phyloP scores from a whole-genome alignment of 2,329 filamentous ascomycete species.

The Aspergillus neotritici region DNA sequence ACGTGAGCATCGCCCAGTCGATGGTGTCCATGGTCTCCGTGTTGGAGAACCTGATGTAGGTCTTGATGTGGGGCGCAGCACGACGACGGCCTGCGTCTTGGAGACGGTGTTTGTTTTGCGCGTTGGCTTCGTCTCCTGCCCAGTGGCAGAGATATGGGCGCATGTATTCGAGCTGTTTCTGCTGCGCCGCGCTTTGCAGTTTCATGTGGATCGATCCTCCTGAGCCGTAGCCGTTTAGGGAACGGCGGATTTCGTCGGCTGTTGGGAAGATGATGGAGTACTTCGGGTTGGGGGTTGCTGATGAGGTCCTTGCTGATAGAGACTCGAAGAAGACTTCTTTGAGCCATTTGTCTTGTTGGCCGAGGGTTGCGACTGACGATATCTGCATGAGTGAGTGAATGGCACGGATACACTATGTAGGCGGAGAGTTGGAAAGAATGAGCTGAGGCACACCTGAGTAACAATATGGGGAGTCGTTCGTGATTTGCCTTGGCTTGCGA shows the following conservation, averaged over 20 bases:
- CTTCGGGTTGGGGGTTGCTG: conserved; percentile 34
- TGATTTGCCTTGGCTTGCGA: conserved; percentile 17
- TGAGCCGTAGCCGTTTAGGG: conserved; percentile 70
- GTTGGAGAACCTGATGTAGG: conserved; percentile 63
- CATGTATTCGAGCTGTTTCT: conserved; percentile 68
- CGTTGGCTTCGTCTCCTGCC: conserved; percentile 52
- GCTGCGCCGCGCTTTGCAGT: conserved; percentile 62
- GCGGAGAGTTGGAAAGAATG: neutral
- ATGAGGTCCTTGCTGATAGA: conserved; percentile 24
- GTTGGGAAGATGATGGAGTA: conserved; percentile 79
- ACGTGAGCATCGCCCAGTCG: conserved; percentile 82
- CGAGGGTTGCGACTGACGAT: conserved; percentile 77
- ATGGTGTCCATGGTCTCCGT: conserved; percentile 43
- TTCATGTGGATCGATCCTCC: conserved; percentile 80
- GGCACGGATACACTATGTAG: no score
- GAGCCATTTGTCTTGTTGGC: conserved; percentile 66
- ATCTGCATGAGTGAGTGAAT: conserved; percentile 48
- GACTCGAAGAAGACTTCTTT: conserved; percentile 55
- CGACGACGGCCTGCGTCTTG: conserved; percentile 56
- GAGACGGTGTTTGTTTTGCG: neutral
- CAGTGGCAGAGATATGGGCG: conserved; percentile 68
- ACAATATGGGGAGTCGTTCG: conserved; percentile 31
- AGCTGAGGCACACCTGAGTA: conserved; percentile 26
- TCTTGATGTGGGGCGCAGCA: conserved; percentile 85
- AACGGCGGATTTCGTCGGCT: conserved; percentile 67